Percentiles rank a stretch among this genome's conserved stretches.
These are phyloP conservation scores for Acer negundo DNA, from an alignment of 345 rosid genomes.

Conservation along the genomic window DNA sequence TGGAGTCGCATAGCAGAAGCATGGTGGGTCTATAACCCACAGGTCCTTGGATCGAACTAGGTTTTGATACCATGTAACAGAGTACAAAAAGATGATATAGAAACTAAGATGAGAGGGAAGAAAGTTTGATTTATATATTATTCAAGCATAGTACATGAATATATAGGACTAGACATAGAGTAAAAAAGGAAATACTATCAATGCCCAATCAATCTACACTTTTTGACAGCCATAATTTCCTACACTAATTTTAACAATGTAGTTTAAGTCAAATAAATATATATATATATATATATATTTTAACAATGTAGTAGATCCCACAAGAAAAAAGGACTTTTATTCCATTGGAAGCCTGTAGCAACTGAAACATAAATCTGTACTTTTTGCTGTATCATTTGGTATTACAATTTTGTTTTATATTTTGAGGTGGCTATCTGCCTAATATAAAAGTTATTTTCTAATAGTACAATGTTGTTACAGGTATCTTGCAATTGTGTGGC, in stretches of 20 bases:
- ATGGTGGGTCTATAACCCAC: no score
- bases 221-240: background rate
- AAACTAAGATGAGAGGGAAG: background rate
- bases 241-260: no score
- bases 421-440: constrained; percentile 9
- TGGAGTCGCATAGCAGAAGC: no score
- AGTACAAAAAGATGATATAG: background rate
- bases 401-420: constrained; percentile 5
- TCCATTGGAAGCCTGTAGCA: constrained; percentile 5
- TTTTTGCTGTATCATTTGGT: background rate
- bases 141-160: background rate
- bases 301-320: background rate
- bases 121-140: no score
- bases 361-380: background rate
- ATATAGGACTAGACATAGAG: background rate
- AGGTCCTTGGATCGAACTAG: background rate
- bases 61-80: background rate
- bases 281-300: no score
- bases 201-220: background rate
- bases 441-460: constrained; percentile 11
- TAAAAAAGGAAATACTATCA: background rate
- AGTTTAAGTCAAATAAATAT: background rate
- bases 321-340: background rate
- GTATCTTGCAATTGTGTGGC: constrained; percentile 97
- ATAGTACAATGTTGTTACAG: constrained; percentile 50